Base-by-base conservation (phyloP, 306 rosid species). In the Lathyrus sativus region DNA sequence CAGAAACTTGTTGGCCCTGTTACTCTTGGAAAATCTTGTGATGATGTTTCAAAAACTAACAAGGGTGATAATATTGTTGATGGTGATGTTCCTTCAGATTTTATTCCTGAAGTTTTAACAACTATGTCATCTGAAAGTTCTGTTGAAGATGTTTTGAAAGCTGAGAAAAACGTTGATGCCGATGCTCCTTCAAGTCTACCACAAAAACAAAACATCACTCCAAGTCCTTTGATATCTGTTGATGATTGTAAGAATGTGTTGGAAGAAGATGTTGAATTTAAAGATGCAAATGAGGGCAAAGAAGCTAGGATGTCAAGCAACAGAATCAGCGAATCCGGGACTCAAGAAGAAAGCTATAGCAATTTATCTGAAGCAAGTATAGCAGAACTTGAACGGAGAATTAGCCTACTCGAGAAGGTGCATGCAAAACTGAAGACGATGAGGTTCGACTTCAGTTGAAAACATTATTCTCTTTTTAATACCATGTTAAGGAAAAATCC, bases 31-130 rank as follows among this genome's bases (percentile, higher is more conserved):
- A 45, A 76, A 22, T 55, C 55, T 33, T 15, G 53, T 38, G 69
- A 28, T 28, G 68, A 42, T 35, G 67, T 31, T 26, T 35, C 53
- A 45, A 43, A 48, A 38, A n/a, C 67, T 13, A 13, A 26, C 46
- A 51, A 56, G 44, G 12, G 28, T 7, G 55, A 17, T 17, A 9
- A 49, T 17, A 49, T 49, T 17, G 13, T 9, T 49, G 41, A 29
- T 29, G 79, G 14, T 49, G 78, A 35, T 64, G 19, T 49, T 5
- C 73, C 71, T 11, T 26, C 66, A 41, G 74, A 24, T 57, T 73
- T 73, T 58, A 54, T 59, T 62, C 50, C 14, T 10, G 48, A 55
- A 55, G 12, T 11, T 45, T 42, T 42, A n/a, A 59, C 26, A 56
- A 17, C 46, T 8, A 49, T 28, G 15, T 18, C 7, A 3, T 46